These are phyloP conservation scores for Dictyostelium purpureum DNA, from an alignment of 78 protist genomes.

Conservation along the genomic window DNA sequence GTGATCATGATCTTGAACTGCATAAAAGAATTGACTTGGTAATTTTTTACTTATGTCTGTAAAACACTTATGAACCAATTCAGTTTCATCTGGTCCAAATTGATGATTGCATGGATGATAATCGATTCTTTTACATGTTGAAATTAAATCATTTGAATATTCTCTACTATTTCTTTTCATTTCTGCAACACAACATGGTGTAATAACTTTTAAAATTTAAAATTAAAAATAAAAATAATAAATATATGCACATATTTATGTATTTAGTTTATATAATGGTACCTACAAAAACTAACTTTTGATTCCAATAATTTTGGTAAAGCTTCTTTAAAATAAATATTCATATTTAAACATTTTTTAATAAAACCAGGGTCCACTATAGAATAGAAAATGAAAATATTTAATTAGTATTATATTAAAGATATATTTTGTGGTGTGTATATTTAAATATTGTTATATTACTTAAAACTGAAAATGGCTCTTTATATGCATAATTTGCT, in stretches of 20 bases:
- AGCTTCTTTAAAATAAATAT: conserved; percentile 1
- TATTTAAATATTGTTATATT: no score
- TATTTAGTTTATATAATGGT: background rate
- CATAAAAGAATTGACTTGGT: background rate
- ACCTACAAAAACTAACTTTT: conserved; percentile 41
- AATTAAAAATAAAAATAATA: background rate
- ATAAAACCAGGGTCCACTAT: conserved; percentile 49
- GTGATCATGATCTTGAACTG: conserved; percentile 61
- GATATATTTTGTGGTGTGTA: no score
- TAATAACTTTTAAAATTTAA: background rate
- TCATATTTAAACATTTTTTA: conserved; percentile 7
- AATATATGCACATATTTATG: background rate
- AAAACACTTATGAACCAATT: background rate
- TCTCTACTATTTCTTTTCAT: conserved; percentile 19
- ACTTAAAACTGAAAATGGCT: conserved; percentile 46
- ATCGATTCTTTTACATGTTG: conserved; percentile 14
- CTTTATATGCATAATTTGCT: conserved; percentile 38
- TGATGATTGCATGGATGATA: conserved; percentile 24
- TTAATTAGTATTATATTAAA: no score
- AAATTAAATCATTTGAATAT: conserved; percentile 3
- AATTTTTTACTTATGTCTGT: background rate
- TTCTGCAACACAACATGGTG: conserved; percentile 51
- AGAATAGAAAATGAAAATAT: no score
- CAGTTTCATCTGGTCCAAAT: background rate
- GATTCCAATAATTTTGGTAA: conserved; percentile 18